phyloP scores from a whole-genome alignment of 495 filamentous ascomycete genomes.

The Neurospora sp. region DNA sequence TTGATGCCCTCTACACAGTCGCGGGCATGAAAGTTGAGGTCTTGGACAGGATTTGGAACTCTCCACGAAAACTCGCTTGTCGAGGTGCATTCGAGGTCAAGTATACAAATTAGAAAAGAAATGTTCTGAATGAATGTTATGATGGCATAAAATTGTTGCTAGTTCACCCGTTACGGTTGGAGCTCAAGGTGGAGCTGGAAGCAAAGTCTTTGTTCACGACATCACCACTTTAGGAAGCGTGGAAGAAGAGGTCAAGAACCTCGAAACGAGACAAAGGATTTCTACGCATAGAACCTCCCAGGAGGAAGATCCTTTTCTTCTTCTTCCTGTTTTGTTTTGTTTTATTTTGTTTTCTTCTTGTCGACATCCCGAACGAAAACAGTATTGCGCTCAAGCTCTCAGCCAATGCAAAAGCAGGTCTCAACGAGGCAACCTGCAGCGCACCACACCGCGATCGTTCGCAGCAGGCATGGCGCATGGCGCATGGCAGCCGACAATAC shows the following conservation, averaged over 20 bases:
- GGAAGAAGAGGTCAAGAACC: neutral
- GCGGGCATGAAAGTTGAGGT: too few relatives aligned
- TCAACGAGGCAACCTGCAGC: neutral
- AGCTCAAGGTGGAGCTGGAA: neutral
- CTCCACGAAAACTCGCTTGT: too few relatives aligned
- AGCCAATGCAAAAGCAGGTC: neutral
- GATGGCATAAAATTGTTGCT: neutral
- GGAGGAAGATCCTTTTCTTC: too few relatives aligned
- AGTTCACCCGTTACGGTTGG: neutral
- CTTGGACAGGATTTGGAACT: too few relatives aligned
- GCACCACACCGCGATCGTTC: neutral
- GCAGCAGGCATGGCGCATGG: neutral
- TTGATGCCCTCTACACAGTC: too few relatives aligned
- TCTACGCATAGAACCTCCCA: neutral
- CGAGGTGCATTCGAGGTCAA: neutral
- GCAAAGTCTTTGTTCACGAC: neutral
- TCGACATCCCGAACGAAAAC: neutral
- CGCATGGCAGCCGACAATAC: neutral
- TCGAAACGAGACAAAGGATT: neutral
- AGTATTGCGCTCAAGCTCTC: neutral
- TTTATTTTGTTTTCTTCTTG: neutral
- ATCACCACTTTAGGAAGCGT: neutral
- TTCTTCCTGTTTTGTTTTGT: neutral
- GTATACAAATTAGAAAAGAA: neutral
- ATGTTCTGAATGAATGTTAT: neutral